These are phyloP conservation scores for Elsinoe arachidis DNA, from an alignment of 2,329 filamentous ascomycete species.

Conservation along the genomic window DNA sequence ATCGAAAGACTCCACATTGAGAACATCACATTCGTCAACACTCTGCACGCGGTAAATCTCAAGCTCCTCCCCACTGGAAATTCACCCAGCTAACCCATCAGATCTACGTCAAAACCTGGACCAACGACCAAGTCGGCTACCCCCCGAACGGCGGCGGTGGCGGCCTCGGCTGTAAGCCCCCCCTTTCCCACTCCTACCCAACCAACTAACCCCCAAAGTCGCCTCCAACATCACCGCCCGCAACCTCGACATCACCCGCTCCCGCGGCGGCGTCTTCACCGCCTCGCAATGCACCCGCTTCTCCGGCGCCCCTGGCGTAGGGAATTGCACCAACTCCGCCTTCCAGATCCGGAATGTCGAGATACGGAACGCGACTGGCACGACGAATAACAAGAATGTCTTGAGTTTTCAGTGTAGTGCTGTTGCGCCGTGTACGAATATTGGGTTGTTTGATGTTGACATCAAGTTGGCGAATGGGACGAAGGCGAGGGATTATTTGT, in stretches of 20 bases:
- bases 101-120: constrained; percentile 53
- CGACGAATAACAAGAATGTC: constrained; percentile 18
- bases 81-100: constrained; percentile 11
- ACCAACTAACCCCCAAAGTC: constrained; percentile 20
- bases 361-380: constrained; percentile 24
- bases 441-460: constrained; percentile 19
- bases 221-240: constrained; percentile 18
- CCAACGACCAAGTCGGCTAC: constrained; percentile 31
- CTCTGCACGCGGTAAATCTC: constrained; percentile 27
- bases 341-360: constrained; percentile 33
- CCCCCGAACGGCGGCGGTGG: constrained; percentile 51
- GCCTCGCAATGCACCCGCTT: constrained; percentile 26
- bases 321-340: constrained; percentile 24
- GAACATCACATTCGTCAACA: constrained; percentile 41
- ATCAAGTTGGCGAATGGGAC: constrained; percentile 17
- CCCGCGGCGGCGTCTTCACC: not conserved
- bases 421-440: constrained; percentile 21
- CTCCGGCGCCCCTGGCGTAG: constrained; percentile 16
- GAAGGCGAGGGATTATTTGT: constrained; percentile 19
- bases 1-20: constrained; percentile 42
- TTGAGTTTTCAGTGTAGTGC: constrained; percentile 25
- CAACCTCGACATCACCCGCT: not conserved
- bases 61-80: constrained; percentile 16
- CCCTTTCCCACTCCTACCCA: constrained; percentile 28
- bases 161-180: constrained; percentile 39